Base-by-base conservation (phyloP, 164 flowering plant genomes). In the Paratinospora sagittata region DNA sequence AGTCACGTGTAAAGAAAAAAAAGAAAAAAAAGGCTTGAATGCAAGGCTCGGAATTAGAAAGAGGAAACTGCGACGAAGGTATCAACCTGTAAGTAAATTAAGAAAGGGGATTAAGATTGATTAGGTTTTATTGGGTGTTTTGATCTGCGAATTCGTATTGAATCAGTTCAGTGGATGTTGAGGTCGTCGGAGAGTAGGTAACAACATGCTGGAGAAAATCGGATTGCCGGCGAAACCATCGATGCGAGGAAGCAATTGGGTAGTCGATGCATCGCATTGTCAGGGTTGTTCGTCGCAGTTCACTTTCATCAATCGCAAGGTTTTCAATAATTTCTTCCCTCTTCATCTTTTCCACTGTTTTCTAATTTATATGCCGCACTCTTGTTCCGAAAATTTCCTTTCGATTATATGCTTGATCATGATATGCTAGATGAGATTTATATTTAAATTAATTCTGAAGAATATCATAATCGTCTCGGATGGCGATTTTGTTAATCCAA, bases 221-320 rank as follows among this genome's bases (percentile, higher is more conserved):
- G 99, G 99, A 7, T 84, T 95, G 75, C 97, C 99, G 6, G 73
- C 91, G 17, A 95, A 86, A 80, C 97, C 99, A 27, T 87, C 99
- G 0, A 61, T 80, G 69, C 72, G 97, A 63, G 97, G 99, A 13
- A 87, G 75, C 73, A 86, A 67, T 80, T 95, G 99, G 99, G 99
- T 89, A 57, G 85, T 90, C 60, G 99, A 92, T 70, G 91, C 96
- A 49, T 81, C 99, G 36, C 91, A 95, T 76, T 95, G 99, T 73
- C 99, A 95, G 77, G 94, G 93, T 36, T 95, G 99, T 82, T 84
- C 94, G 37, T 86, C 99, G 45, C 99, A 87, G 80, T 95, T 95
- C 87, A 88, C 94, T 76, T 88, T 95, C 84, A 84, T 95, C 84
- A 90, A 90, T 84, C 92, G 98, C 78, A 95, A 92, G 97, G 98